Percentiles rank a stretch among this genome's conserved stretches.
These are phyloP conservation scores for Lachancea cidri DNA, from an alignment of 805 yeast species.

Conservation along the genomic window DNA sequence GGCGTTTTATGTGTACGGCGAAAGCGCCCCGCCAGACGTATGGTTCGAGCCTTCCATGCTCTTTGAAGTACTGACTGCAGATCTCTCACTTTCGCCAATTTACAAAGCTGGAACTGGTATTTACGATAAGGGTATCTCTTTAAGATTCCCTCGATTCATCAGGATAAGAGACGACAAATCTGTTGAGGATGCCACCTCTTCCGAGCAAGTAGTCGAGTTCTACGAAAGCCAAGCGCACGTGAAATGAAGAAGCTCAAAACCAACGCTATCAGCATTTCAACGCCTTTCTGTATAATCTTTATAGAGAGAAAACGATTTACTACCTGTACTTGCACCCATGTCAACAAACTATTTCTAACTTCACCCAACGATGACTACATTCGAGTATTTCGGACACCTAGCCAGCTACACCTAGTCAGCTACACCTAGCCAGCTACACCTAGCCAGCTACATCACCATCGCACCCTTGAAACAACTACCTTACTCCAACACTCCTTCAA, in stretches of 20 bases:
- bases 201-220: slow-evolving; percentile 79
- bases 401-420: no score
- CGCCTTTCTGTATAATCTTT: not conserved
- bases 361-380: no score
- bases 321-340: not conserved
- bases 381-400: no score
- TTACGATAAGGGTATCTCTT: slow-evolving; percentile 77
- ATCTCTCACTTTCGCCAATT: slow-evolving; percentile 79
- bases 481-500: no score
- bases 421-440: no score
- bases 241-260: slow-evolving; percentile 1
- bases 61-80: slow-evolving; percentile 90
- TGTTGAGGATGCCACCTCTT: slow-evolving; percentile 79
- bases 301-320: not conserved
- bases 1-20: slow-evolving; percentile 61
- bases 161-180: slow-evolving; percentile 81
- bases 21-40: slow-evolving; percentile 78
- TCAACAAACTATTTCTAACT: not conserved
- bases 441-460: no score
- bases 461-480: no score
- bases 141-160: slow-evolving; percentile 84
- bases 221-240: slow-evolving; percentile 63
- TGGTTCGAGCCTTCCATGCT: slow-evolving; percentile 87
- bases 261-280: no score
- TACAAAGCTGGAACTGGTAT: slow-evolving; percentile 77